Evolutionary conservation across 768 basidiomycete genomes (phyloP), one percentile per base, ranked within the genome.

Genomic region (Boletellus ananiceps): DNA sequence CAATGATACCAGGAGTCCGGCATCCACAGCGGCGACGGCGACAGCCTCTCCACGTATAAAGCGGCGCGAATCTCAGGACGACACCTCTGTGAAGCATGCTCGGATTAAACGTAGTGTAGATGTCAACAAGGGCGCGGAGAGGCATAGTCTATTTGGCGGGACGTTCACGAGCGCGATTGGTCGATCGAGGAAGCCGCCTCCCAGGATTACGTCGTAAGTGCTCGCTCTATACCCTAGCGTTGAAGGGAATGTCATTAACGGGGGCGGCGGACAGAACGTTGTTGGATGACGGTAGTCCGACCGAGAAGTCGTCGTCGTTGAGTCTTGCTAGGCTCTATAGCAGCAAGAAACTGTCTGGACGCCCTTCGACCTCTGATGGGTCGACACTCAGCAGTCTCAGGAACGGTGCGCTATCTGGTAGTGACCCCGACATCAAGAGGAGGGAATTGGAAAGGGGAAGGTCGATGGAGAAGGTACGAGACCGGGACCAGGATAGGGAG

Each of bases 121-220:
- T 44, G 71, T 57, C 9, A 55, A 68, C 55, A 74, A 71, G 46
- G 61, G 64, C 12, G 59, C 71, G 4, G 85, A 88, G 36, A 72
- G 88, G n/a, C 65, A 88, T 52, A 93, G 91, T 59, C 82, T 95
- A 59, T 95, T 96, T 60, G 88, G 88, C 13, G 77, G 74, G 16
- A 67, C 81, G 3, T 82, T 90, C 52, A 68, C 71, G 11, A 77
- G 80, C 1, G 71, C 82, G 5, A 60, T 88, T 46, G 80, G 82
- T 25, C 86, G 84, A 64, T 70, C 73, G 35, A 71, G 93, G 56
- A 94, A 96, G 64, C 93, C 93, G 0, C 77, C 91, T 0, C 91
- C 90, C 15, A 79, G 79, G 66, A 83, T 82, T 56, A 79, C 82
- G 19, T 59, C 71, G 85, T 85, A 61, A 59, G 84, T 74, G 39